Evolutionary conservation across 805 yeast genomes (phyloP), one percentile per base, ranked within the genome.

Genomic region (Barnettozyma populi): DNA sequence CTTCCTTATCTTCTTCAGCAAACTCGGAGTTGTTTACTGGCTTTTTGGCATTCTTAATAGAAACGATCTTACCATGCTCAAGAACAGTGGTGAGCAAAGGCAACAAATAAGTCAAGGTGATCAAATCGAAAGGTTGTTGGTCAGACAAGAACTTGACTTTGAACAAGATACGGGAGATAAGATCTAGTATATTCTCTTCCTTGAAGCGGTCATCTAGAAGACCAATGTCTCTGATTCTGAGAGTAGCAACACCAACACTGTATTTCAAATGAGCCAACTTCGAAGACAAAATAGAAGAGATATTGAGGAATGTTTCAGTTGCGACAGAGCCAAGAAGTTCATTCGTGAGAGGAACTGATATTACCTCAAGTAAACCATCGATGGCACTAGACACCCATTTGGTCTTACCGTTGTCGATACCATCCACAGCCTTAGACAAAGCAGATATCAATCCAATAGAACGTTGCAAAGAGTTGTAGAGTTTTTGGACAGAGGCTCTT

Each of bases 1-100:
- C 97, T 60, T 86, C 90, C n/a, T 82, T 82, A 55, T 82, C 88
- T 62, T 87, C 96, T 47, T 88, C 92, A 27, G 76, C 76, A 62
- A 83, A 86, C 57, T 87, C 95, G 2, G 82, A 70, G 27, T 81
- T 83, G 1, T 74, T 69, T 9, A 68, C 64, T 2, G 70, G 74
- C 57, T 79, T 82, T 40, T 71, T 72, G 3, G 82, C 70, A 56
- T 76, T 78, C 52, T 70, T 75, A 45, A 77, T 57, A 1, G 85
- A 77, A 37, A 74, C 77, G 1, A 60, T 66, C 48, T 80, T 82
- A 50, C 95, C 94, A 41, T 74, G 76, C 46, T 80, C 79, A 53
- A 90, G 68, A 7, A 87, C 86, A 47, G 76, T 76, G 14, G 80
- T 77, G 42, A 92, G 65, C 52, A 92, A 67, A 1, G 98, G 97